These are phyloP conservation scores for Podospora tetraspora DNA, from an alignment of 495 filamentous ascomycete genomes.

Conservation along the genomic window DNA sequence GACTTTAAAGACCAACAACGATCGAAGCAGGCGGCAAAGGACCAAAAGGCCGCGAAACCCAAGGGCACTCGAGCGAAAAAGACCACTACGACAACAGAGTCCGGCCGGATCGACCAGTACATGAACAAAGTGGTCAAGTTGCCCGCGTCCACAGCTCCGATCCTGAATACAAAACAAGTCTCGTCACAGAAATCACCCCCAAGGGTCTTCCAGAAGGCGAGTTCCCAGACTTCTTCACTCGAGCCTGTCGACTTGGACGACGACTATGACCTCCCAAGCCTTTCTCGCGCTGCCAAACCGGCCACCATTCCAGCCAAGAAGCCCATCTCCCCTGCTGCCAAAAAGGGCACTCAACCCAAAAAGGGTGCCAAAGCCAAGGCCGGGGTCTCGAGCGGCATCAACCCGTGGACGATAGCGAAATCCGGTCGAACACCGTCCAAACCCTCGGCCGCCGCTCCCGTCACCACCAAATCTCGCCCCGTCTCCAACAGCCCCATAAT, in stretches of 20 bases:
- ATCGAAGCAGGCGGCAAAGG: slow-evolving; percentile 35
- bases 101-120: not conserved
- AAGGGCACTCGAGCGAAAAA: slow-evolving; percentile 20
- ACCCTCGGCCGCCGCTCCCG: slow-evolving; percentile 10
- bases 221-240: not conserved
- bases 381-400: slow-evolving; percentile 19
- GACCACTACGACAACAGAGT: slow-evolving; percentile 16
- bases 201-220: not conserved
- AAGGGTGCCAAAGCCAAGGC: slow-evolving; percentile 21
- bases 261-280: not conserved
- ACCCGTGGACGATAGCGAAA: slow-evolving; percentile 42
- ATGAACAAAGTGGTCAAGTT: not conserved
- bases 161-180: slow-evolving; percentile 35
- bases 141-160: not conserved
- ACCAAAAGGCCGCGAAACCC: slow-evolving; percentile 11
- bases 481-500: slow-evolving; percentile 30
- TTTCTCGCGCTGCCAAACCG: slow-evolving; percentile 4
- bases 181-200: slow-evolving; percentile 5
- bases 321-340: not conserved
- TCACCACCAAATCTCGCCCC: not conserved
- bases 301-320: slow-evolving; percentile 15
- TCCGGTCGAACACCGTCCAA: slow-evolving; percentile 30
- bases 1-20: slow-evolving; percentile 66
- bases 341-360: slow-evolving; percentile 33
- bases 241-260: not conserved